Evolutionary conservation across 768 basidiomycete species (phyloP), one percentile per base, ranked within the genome.

Genomic region (Phlegmacium glaucopus): DNA sequence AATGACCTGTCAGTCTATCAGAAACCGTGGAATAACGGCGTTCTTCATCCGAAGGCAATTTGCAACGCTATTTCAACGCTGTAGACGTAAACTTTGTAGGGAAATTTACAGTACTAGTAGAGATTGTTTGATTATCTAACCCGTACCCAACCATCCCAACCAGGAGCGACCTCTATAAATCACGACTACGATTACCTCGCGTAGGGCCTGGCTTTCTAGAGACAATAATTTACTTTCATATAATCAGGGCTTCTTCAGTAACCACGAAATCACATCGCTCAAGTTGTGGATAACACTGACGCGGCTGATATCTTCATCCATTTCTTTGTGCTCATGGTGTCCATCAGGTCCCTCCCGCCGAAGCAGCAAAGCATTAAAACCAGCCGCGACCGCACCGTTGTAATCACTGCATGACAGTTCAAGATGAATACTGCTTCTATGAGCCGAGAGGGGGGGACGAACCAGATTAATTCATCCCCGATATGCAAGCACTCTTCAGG

Each of bases 401-500:
- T 84, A 89, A 55, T 90, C 87, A 42, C 87, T 90, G 54, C 8
- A 48, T 34, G 32, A 22, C 22, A 22, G 22, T 22, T 22, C 22
- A 5, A 22, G 22, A 22, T 22, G 22, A 22, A 22, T 22, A 34
- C 32, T 34, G 32, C n/a, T 34, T 34, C 11, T 6, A 34, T 34
- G n/a, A 10, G 6, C n/a, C 6, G n/a, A n/a, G n/a, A n/a, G n/a
- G n/a, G 6, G 10, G 4, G 9, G 25, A 53, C 77, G 52, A 54
- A 88, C 89, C 77, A 75, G 41, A 72, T 60, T 26, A 88, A 60
- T 52, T 90, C 87, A 59, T 92, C 89, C 1, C 90, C 90, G 34
- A 91, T 76, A 53, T 92, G 89, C 15, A 90, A 57, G 29, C 75
- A 76, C 55, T 85, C 71, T 22, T 61, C 55, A 1, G 69, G 57